Percentiles rank a stretch among this genome's conserved stretches.
Conservation (phyloP, 176 grass and related monocot species). For the Thinopyrum elongatum region DNA sequence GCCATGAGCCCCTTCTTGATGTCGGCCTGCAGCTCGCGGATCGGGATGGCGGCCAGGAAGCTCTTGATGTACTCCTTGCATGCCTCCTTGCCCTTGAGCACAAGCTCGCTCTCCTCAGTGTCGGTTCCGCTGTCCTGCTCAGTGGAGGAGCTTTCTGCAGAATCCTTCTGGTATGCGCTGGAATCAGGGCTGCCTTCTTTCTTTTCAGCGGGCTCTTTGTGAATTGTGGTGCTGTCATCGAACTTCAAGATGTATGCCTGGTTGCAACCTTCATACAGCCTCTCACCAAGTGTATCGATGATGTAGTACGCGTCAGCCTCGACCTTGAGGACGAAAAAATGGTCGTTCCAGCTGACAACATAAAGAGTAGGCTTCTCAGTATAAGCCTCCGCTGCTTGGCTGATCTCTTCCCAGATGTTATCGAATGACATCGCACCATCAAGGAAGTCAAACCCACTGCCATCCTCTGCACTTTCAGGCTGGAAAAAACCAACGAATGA, state of each 20-base stretch:
- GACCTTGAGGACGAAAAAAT: constrained; percentile 88
- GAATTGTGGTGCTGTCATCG: constrained; percentile 69
- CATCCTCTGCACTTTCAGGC: constrained; percentile 63
- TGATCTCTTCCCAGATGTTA: constrained; percentile 93
- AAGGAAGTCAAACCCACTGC: constrained; percentile 72
- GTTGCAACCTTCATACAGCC: constrained; percentile 85
- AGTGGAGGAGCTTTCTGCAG: constrained; percentile 7
- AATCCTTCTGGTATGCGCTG: constrained; percentile 9
- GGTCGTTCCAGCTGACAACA: constrained; percentile 97
- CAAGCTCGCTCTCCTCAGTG: constrained; percentile 34
- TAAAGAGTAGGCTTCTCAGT: constrained; percentile 56
- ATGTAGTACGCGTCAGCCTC: constrained; percentile 72
- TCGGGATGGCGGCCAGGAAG: constrained; percentile 91
- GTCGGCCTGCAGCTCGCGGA: constrained; percentile 83
- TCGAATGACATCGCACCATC: constrained; percentile 91
- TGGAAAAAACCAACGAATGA: constrained; percentile 96
- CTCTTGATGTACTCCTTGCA: constrained; percentile 98
- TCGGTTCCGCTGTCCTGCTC: constrained; percentile 37
- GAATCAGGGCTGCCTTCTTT: constrained; percentile 38
- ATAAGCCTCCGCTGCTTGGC: constrained; percentile 37
- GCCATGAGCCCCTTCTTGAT: constrained; percentile 86
- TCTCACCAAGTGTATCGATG: constrained; percentile 89
- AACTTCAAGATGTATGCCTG: constrained; percentile 93
- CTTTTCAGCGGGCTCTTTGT: constrained; percentile 43
- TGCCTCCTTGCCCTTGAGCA: constrained; percentile 70